phyloP scores from a whole-genome alignment of 176 grass and related monocot genomes.

The Leersia perrieri region DNA sequence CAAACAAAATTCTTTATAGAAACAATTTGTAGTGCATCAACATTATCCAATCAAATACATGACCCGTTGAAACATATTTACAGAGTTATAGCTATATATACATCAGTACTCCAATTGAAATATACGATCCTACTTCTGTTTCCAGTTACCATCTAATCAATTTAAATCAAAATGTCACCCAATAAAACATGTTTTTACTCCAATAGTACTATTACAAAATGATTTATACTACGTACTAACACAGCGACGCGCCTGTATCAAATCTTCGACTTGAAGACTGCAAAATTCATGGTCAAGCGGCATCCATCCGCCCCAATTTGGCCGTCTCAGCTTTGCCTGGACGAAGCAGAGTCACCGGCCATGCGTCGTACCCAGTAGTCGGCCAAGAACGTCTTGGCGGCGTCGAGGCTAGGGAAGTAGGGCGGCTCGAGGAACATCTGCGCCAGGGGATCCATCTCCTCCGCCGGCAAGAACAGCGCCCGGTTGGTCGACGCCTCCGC shows the following conservation, averaged over 20 bases:
- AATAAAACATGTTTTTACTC: not conserved
- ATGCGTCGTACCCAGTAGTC: slow-evolving; percentile 69
- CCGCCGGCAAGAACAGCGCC: slow-evolving; percentile 56
- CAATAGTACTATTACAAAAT: not conserved
- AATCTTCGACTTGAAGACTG: not conserved
- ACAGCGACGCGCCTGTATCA: not conserved
- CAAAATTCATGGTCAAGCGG: not conserved
- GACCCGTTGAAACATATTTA: not conserved
- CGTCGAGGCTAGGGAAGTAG: slow-evolving; percentile 93
- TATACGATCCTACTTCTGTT: not conserved
- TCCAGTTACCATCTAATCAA: not conserved
- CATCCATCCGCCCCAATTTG: not conserved
- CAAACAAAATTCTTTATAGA: not conserved
- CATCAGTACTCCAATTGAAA: not conserved
- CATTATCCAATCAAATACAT: not conserved
- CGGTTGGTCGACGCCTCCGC: slow-evolving; percentile 63
- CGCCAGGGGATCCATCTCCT: slow-evolving; percentile 54
- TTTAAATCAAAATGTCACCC: not conserved
- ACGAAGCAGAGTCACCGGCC: slow-evolving; percentile 29
- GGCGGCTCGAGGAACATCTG: slow-evolving; percentile 95
- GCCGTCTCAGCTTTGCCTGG: slow-evolving; percentile 24
- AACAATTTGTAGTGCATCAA: not conserved
- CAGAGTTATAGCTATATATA: not conserved
- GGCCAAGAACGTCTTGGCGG: slow-evolving; percentile 89
- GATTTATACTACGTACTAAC: not conserved